These are phyloP conservation scores for Glarea lozoyensis DNA, from an alignment of 495 filamentous ascomycete species.

Conservation along the genomic window DNA sequence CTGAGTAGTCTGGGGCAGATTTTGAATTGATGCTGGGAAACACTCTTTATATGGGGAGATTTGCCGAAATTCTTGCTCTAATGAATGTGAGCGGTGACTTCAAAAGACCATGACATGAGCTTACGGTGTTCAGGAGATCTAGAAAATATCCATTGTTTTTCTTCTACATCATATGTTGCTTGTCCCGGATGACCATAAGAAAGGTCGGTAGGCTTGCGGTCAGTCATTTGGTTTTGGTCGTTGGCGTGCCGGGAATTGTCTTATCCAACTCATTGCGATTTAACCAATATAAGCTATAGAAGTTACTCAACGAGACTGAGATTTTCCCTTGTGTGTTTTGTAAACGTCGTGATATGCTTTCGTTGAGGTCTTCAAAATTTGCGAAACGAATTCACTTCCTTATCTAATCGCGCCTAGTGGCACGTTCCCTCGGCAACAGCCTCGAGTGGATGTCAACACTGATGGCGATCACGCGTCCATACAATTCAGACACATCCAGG, in stretches of 20 bases:
- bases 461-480: no score
- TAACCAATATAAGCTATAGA: no score
- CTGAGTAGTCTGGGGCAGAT: not conserved
- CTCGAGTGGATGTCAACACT: no score
- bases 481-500: not conserved
- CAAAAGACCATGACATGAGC: not conserved
- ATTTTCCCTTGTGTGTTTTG: no score
- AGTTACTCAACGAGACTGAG: no score
- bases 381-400: no score
- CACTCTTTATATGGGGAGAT: conserved; percentile 12
- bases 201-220: conserved; percentile 41
- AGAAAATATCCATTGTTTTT: conserved; percentile 48
- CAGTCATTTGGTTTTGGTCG: conserved; percentile 49
- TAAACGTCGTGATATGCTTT: no score
- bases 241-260: conserved; percentile 15
- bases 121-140: no score
- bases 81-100: conserved; percentile 8
- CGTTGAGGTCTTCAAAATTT: no score
- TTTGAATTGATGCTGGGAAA: conserved; percentile 8
- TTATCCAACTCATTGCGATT: conserved; percentile 32
- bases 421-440: no score
- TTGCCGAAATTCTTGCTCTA: conserved; percentile 4
- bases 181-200: conserved; percentile 59
- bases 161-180: conserved; percentile 42
- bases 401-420: no score